A percentile compares a stretch with the other conserved stretches of the same genome.
phyloP scores from a whole-genome alignment of 2,329 filamentous ascomycete species.

The Aspergillus sp. region DNA sequence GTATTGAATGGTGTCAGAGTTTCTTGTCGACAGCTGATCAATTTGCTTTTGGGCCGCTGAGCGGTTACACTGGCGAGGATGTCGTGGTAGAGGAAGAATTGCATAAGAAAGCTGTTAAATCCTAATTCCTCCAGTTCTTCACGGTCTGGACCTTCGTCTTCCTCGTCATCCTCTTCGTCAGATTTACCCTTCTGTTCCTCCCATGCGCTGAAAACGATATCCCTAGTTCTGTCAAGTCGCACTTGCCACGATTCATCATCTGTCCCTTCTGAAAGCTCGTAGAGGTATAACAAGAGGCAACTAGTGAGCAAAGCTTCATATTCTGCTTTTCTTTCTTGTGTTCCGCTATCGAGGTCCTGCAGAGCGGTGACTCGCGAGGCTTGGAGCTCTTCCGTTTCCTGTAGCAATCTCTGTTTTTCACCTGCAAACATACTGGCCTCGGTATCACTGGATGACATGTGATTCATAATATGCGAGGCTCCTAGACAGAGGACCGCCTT shows the following conservation, averaged over 20 bases:
- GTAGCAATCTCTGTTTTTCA: not conserved
- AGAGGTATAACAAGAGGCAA: not conserved
- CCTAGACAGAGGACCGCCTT: too few species aligned
- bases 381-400: not conserved
- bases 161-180: not conserved
- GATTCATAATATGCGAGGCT: too few species aligned
- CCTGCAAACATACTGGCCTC: too few species aligned
- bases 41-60: not conserved
- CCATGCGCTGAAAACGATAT: not conserved
- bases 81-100: not conserved
- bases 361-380: not conserved
- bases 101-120: not conserved
- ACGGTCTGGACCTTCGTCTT: not conserved
- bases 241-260: not conserved
- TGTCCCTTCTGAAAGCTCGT: not conserved
- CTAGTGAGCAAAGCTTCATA: not conserved
- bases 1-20: not conserved
- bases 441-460: too few species aligned
- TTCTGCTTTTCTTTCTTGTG: not conserved
- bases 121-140: not conserved
- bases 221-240: not conserved
- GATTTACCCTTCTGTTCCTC: not conserved
- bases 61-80: not conserved
- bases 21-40: not conserved
- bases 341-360: not conserved